Conservation (phyloP, 139 green algal species). For the Picochlorum sp. region DNA sequence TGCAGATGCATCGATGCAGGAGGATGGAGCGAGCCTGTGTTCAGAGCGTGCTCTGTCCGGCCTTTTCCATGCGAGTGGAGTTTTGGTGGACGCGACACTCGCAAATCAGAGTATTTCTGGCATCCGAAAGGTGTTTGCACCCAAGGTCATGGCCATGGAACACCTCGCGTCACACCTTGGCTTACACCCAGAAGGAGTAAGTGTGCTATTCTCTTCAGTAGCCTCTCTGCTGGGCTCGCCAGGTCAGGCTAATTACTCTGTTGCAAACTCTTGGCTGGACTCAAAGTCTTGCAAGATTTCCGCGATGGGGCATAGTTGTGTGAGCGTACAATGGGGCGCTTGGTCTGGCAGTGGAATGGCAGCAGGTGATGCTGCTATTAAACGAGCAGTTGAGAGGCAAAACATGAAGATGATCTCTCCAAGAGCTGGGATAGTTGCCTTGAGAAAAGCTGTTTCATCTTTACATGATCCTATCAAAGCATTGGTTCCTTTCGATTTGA, state of each 20-base stretch:
- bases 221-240: slow-evolving; percentile 54
- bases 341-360: slow-evolving; percentile 43
- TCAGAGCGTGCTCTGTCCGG: slow-evolving; percentile 30
- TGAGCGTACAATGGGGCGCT: slow-evolving; percentile 44
- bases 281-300: slow-evolving; percentile 5
- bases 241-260: slow-evolving; percentile 70
- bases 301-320: slow-evolving; percentile 11
- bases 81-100: slow-evolving; percentile 59
- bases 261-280: slow-evolving; percentile 66
- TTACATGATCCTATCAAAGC: slow-evolving; percentile 6
- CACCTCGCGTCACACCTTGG: not conserved
- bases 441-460: not conserved
- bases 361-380: slow-evolving; percentile 27
- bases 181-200: slow-evolving; percentile 15
- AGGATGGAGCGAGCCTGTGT: slow-evolving; percentile 36
- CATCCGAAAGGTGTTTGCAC: slow-evolving; percentile 30
- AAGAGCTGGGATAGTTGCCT: slow-evolving; percentile 8
- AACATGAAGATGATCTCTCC: slow-evolving; percentile 51
- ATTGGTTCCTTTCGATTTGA: slow-evolving; percentile 17
- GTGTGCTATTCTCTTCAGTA: no score
- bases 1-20: slow-evolving; percentile 21
- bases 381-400: slow-evolving; percentile 43
- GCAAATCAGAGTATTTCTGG: slow-evolving; percentile 31
- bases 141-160: slow-evolving; percentile 34
- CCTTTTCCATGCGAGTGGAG: slow-evolving; percentile 55